Conservation (phyloP, 345 rosid species). For the Salix exigua region DNA sequence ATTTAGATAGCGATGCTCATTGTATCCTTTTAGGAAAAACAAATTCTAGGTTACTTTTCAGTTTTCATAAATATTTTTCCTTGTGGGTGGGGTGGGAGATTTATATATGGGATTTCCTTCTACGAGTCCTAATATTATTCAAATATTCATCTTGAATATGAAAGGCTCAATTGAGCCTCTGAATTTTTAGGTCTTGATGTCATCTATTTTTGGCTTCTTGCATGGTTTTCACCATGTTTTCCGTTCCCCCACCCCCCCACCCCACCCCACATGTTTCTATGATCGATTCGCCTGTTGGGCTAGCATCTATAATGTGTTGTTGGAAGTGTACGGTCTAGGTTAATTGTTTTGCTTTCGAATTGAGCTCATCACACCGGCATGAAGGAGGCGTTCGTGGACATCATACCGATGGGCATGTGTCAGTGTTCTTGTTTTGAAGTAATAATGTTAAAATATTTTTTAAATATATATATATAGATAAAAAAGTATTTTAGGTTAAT, state of each 20-base stretch:
- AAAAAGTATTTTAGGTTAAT: too few relatives aligned
- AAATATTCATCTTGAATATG: slow-evolving; percentile 19
- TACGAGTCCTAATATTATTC: slow-evolving; percentile 18
- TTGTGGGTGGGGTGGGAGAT: slow-evolving; percentile 18
- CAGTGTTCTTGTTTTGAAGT: too few relatives aligned
- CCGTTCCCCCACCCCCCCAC: too few relatives aligned
- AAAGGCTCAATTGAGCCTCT: slow-evolving; percentile 25
- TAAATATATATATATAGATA: too few relatives aligned
- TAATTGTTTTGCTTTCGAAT: too few relatives aligned
- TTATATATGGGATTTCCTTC: slow-evolving; percentile 27
- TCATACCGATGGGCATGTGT: too few relatives aligned
- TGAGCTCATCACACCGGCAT: too few relatives aligned
- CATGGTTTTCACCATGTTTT: neutral
- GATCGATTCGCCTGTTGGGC: neutral
- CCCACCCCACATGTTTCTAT: too few relatives aligned
- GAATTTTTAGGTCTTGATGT: neutral
- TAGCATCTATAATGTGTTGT: neutral
- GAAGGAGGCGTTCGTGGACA: too few relatives aligned
- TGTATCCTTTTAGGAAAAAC: slow-evolving; percentile 29
- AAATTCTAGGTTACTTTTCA: slow-evolving; percentile 14
- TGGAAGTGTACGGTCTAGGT: neutral
- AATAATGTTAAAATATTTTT: too few relatives aligned
- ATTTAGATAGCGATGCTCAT: slow-evolving; percentile 52
- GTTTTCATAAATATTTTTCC: slow-evolving; percentile 29
- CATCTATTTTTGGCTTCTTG: neutral